These are phyloP conservation scores for Phytophthora europaea DNA, from an alignment of 352 stramenopile genomes.

Conservation along the genomic window DNA sequence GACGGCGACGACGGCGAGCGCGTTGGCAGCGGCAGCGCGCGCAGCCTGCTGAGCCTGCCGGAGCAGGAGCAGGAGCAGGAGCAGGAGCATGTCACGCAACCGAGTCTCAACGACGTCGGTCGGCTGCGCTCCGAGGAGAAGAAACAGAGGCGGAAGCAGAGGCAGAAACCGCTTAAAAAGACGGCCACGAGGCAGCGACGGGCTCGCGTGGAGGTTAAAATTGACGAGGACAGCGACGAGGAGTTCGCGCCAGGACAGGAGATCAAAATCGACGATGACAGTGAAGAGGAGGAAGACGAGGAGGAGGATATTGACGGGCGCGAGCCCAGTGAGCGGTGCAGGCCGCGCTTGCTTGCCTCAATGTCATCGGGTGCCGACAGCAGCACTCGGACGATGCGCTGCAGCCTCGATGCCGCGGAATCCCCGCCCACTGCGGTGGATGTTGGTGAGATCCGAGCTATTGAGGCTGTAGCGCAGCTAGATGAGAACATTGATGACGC, in stretches of 20 bases:
- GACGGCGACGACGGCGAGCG: constrained; percentile 56
- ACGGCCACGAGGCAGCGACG: not conserved
- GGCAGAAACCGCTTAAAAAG: not conserved
- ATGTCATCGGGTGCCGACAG: constrained; percentile 37
- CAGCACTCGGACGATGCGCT: constrained; percentile 45
- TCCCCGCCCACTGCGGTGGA: constrained; percentile 10
- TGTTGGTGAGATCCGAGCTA: constrained; percentile 6
- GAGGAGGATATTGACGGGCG: constrained; percentile 43
- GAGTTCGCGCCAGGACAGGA: constrained; percentile 25
- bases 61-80: constrained; percentile 21
- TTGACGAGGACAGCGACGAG: constrained; percentile 35
- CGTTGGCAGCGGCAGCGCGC: constrained; percentile 16
- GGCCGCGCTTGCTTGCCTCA: constrained; percentile 24
- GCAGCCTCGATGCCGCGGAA: constrained; percentile 45
- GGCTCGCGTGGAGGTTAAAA: constrained; percentile 21
- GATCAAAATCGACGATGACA: constrained; percentile 33
- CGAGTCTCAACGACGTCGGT: not conserved
- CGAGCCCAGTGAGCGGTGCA: constrained; percentile 26
- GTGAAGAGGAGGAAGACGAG: constrained; percentile 17
- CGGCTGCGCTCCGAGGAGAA: not conserved
- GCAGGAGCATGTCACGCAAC: not conserved
- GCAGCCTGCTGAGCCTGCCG: constrained; percentile 32
- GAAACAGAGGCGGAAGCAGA: constrained; percentile 4
- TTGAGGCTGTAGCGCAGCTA: constrained; percentile 30
- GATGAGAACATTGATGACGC: constrained; percentile 19